phyloP scores from a whole-genome alignment of 2,329 filamentous ascomycete genomes.

The Aspergillus quadricinctus region DNA sequence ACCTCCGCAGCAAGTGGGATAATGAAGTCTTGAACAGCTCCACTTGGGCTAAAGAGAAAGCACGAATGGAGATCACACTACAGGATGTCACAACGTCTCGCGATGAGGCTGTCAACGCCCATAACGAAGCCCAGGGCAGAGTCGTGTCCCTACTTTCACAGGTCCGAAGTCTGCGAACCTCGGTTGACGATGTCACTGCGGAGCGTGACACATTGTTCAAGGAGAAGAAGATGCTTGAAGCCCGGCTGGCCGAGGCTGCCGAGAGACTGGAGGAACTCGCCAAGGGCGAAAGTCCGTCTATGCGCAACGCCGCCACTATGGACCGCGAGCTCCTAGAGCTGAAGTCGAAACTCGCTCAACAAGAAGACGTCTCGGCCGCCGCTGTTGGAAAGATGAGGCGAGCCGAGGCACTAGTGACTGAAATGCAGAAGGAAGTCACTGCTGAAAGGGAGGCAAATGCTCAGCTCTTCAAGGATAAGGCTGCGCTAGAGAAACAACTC shows the following conservation, averaged over 20 bases:
- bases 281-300: slow-evolving; percentile 76
- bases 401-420: slow-evolving; percentile 77
- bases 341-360: slow-evolving; percentile 81
- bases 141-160: slow-evolving; percentile 87
- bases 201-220: slow-evolving; percentile 81
- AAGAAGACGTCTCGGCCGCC: slow-evolving; percentile 86
- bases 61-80: slow-evolving; percentile 81
- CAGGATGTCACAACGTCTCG: slow-evolving; percentile 85
- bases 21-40: slow-evolving; percentile 96
- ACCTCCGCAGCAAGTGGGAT: slow-evolving; percentile 94
- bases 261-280: slow-evolving; percentile 83
- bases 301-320: slow-evolving; percentile 82
- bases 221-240: slow-evolving; percentile 86
- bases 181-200: slow-evolving; percentile 77
- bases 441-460: slow-evolving; percentile 78
- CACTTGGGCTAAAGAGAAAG: slow-evolving; percentile 97
- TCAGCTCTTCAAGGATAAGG: slow-evolving; percentile 84
- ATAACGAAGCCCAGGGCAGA: slow-evolving; percentile 92
- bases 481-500: slow-evolving; percentile 77
- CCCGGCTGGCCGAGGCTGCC: slow-evolving; percentile 79
- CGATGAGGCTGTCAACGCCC: slow-evolving; percentile 86
- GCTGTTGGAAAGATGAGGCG: slow-evolving; percentile 97
- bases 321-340: slow-evolving; percentile 87
- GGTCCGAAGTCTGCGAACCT: slow-evolving; percentile 75
- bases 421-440: slow-evolving; percentile 89